Base-by-base conservation (phyloP, 805 yeast species). In the Wickerhamomyces mucosus region DNA sequence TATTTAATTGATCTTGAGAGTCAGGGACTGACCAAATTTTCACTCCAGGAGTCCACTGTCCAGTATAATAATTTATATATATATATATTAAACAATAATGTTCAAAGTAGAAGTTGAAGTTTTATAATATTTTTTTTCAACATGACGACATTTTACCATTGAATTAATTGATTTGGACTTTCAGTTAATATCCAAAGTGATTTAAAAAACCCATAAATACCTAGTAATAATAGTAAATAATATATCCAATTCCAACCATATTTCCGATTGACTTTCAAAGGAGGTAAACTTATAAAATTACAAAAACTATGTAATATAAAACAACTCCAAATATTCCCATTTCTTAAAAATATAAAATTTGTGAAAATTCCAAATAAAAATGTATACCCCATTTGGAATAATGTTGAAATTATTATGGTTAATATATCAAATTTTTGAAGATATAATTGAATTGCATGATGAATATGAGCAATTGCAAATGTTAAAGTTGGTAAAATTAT, bases 401-500 rank as follows among this genome's bases (percentile, higher is more conserved):
- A 14, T 3, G 68, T 57, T 6, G 55, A 47, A 5, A 62, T 22
- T 1, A 75, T 60, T 13, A 54, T 43, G 1, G 38, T 22, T 3
- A 58, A 13, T 3, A 59, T 49, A 6, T 45, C 26, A 2, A 18
- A 27, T 2, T 51, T 40, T 8, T 45, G 53, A 2, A 46, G 39
- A 39, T 61, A 61, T 27, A 67, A 41, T 33, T 71, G 76, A 39
- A 61, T 61, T 3, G 72, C 85, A 50, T 84, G 94, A 48, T 84
- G 89, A 15, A 79, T 30, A 53, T 84, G 95, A 1, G 94, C 92
- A 17, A 78, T 43, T 2, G 88, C 86, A 58, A 84, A 84, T 34
- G 74, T 62, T 7, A 73, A 44, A 1, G 94, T 92, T 2, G 82
- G 66, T 18, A 55, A 47, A 13, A 45, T 41, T 1, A 69, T 48